phyloP scores from a whole-genome alignment of 345 rosid species.

The Corchorus olitorius region DNA sequence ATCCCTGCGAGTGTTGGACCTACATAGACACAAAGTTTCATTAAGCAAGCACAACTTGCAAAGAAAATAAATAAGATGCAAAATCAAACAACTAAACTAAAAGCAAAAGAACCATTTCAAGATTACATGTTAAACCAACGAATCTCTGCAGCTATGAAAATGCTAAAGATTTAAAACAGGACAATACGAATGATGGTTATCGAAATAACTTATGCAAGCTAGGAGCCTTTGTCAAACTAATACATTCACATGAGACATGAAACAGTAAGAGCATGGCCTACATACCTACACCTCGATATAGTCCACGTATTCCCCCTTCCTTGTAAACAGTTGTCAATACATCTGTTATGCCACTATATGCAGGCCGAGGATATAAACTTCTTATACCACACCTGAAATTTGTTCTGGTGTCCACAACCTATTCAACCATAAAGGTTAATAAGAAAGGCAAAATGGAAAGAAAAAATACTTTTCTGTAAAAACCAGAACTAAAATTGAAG shows the following conservation, averaged over 20 bases:
- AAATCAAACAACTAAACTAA: slow-evolving; percentile 8
- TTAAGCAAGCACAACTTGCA: slow-evolving; percentile 17
- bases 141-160: not conserved
- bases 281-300: slow-evolving; percentile 92
- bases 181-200: not conserved
- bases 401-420: slow-evolving; percentile 59
- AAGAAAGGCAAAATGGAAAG: not conserved
- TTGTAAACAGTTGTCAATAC: slow-evolving; percentile 73
- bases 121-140: not conserved
- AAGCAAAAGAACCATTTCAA: too few relatives aligned
- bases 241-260: not conserved
- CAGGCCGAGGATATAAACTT: slow-evolving; percentile 48
- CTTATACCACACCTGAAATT: slow-evolving; percentile 40
- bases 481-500: too few relatives aligned
- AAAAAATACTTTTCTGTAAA: too few relatives aligned
- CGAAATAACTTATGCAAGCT: not conserved
- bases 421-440: slow-evolving; percentile 24
- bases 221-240: not conserved
- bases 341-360: slow-evolving; percentile 72
- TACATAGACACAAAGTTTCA: slow-evolving; percentile 35
- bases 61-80: slow-evolving; percentile 8
- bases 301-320: slow-evolving; percentile 79
- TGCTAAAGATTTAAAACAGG: not conserved
- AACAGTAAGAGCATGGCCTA: slow-evolving; percentile 10
- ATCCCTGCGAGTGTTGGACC: slow-evolving; percentile 93